Evolutionary conservation across 495 filamentous ascomycete genomes (phyloP).

Genomic region (Lophium mytilinum): DNA sequence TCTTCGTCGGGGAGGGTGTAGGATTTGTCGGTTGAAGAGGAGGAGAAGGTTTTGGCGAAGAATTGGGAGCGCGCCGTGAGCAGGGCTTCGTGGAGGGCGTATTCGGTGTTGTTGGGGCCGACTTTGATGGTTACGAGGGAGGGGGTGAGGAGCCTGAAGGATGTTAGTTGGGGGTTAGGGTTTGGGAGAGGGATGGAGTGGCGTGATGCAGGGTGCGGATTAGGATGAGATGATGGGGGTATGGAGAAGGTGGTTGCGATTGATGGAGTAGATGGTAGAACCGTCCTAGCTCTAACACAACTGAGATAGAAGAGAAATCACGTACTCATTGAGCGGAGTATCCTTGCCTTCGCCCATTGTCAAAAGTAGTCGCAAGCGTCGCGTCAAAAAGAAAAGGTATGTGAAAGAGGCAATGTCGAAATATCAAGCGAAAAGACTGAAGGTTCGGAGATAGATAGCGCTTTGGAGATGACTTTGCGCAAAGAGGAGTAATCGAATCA

Average conservation of each 20-base stretch:
- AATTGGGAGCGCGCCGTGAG: conserved; percentile 43
- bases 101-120: conserved; percentile 39
- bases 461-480: no score
- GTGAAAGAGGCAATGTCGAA: no score
- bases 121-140: conserved; percentile 45
- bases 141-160: conserved; percentile 40
- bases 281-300: not conserved
- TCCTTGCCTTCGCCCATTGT: conserved; percentile 20
- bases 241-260: not conserved
- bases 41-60: conserved; percentile 42
- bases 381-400: no score
- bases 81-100: conserved; percentile 44
- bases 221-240: not conserved
- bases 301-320: not conserved
- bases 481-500: no score
- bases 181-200: not conserved
- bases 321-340: conserved; percentile 34
- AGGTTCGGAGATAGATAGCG: no score
- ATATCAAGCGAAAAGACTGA: no score
- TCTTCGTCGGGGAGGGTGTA: conserved; percentile 43
- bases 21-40: conserved; percentile 24
- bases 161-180: not conserved
- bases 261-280: not conserved
- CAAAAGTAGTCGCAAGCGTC: not conserved
- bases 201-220: not conserved